These are phyloP conservation scores for Cadophora sp. DNA, from an alignment of 2,329 filamentous ascomycete species.

Conservation along the genomic window DNA sequence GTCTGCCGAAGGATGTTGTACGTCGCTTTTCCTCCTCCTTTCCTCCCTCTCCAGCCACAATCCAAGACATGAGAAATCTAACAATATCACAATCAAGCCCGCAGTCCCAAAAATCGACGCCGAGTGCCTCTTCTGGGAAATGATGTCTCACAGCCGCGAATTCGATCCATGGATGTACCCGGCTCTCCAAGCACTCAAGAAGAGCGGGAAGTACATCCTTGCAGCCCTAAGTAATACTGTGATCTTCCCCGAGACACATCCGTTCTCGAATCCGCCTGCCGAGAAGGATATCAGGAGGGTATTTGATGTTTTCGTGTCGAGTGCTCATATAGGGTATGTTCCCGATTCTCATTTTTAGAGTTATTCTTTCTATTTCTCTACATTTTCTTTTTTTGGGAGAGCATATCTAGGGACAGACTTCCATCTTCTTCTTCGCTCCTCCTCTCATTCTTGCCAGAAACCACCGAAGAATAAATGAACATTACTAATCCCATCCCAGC, in stretches of 20 bases:
- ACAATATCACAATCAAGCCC: slow-evolving; percentile 51
- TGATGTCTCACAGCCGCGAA: slow-evolving; percentile 77
- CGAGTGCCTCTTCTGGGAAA: slow-evolving; percentile 83
- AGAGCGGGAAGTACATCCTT: slow-evolving; percentile 70
- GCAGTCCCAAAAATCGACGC: slow-evolving; percentile 77
- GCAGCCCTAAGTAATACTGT: slow-evolving; percentile 91
- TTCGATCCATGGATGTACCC: slow-evolving; percentile 91
- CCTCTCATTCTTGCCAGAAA: too few relatives aligned
- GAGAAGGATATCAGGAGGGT: slow-evolving; percentile 65
- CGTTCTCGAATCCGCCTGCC: slow-evolving; percentile 61
- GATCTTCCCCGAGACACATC: slow-evolving; percentile 79
- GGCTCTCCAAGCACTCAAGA: slow-evolving; percentile 73
- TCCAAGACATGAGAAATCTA: neutral
- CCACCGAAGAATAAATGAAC: too few relatives aligned
- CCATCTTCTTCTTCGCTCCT: too few relatives aligned
- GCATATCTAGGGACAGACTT: too few relatives aligned
- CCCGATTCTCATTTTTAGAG: neutral
- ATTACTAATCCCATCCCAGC: slow-evolving; percentile 59
- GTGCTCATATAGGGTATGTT: slow-evolving; percentile 28
- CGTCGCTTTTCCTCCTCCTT: neutral
- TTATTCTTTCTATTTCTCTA: too few relatives aligned
- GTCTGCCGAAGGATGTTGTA: slow-evolving; percentile 43
- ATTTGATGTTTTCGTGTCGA: slow-evolving; percentile 87
- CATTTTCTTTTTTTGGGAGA: too few relatives aligned
- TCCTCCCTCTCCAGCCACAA: neutral